phyloP scores from a whole-genome alignment of 208 protist species.

The Crithidia acanthocephali region DNA sequence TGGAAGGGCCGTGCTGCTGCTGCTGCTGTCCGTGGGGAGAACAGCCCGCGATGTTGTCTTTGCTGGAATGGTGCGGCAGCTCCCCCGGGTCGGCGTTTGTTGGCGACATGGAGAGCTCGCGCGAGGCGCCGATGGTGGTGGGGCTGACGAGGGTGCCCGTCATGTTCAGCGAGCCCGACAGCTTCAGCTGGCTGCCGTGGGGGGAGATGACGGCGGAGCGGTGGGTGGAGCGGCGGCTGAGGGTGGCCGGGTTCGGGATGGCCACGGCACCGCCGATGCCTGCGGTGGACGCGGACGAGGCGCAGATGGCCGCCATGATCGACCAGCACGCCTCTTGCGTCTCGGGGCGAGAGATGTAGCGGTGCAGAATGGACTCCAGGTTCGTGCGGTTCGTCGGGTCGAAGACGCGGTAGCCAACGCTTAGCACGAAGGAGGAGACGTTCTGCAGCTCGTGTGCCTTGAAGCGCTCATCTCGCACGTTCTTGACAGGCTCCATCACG shows the following conservation, averaged over 20 bases:
- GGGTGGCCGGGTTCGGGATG: conserved; percentile 4
- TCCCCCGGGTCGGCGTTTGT: conserved; percentile 1
- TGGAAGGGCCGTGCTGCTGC: neutral
- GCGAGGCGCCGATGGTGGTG: conserved; percentile 17
- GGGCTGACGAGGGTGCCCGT: conserved; percentile 20
- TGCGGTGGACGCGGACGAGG: conserved; percentile 23
- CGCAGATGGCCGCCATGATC: conserved; percentile 85
- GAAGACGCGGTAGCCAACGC: conserved; percentile 81
- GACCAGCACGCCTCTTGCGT: conserved; percentile 91
- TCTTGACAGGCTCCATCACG: conserved; percentile 94
- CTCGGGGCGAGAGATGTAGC: conserved; percentile 83
- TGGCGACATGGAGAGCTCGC: conserved; percentile 8
- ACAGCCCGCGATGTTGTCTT: conserved; percentile 7
- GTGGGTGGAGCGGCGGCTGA: conserved; percentile 16
- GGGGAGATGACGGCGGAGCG: conserved; percentile 17
- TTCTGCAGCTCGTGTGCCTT: conserved; percentile 85
- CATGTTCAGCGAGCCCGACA: conserved; percentile 10
- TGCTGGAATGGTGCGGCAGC: neutral
- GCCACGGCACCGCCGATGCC: conserved; percentile 1
- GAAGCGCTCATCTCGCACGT: conserved; percentile 83
- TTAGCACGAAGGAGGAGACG: conserved; percentile 81
- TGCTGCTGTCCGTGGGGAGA: conserved; percentile 1
- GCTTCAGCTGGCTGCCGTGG: conserved; percentile 2
- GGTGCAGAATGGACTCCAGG: conserved; percentile 86
- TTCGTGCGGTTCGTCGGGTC: conserved; percentile 87